Percentiles rank a stretch among this genome's conserved stretches.
Evolutionary conservation across 1,139 yeast species (phyloP).

Genomic region (Arxiozyma slooffiae): DNA sequence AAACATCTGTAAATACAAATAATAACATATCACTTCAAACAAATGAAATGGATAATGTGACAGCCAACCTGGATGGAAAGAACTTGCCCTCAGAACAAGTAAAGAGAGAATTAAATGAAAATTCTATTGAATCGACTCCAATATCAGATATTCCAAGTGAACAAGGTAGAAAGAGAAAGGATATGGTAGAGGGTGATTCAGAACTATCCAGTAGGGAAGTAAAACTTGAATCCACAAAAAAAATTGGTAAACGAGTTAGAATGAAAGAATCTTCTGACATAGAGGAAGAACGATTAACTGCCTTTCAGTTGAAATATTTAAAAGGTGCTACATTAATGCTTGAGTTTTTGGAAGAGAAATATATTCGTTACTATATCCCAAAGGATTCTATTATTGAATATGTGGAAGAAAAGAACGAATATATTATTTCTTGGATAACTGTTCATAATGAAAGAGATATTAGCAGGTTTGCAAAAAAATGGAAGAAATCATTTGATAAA

Average conservation of each 20-base stretch:
- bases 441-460: constrained; percentile 26
- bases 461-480: constrained; percentile 15
- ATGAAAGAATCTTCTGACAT: constrained; percentile 24
- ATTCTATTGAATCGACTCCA: not conserved
- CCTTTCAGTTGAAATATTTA: constrained; percentile 64
- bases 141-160: constrained; percentile 3
- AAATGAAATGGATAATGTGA: not conserved
- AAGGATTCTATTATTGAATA: constrained; percentile 67
- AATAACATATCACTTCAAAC: not conserved
- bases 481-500: constrained; percentile 12
- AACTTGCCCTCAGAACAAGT: not conserved
- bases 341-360: constrained; percentile 74
- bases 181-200: constrained; percentile 1
- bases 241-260: constrained; percentile 16
- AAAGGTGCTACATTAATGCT: constrained; percentile 66
- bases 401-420: constrained; percentile 25
- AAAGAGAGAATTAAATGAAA: not conserved
- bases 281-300: constrained; percentile 43
- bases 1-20: not conserved
- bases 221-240: constrained; percentile 4
- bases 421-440: constrained; percentile 27
- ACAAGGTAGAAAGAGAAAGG: constrained; percentile 7
- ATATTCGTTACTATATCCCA: constrained; percentile 66
- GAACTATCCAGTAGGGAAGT: not conserved
- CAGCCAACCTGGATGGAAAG: not conserved